Conservation (phyloP, 192 early-diverging fungal genomes). For the Dissophora ornata region DNA sequence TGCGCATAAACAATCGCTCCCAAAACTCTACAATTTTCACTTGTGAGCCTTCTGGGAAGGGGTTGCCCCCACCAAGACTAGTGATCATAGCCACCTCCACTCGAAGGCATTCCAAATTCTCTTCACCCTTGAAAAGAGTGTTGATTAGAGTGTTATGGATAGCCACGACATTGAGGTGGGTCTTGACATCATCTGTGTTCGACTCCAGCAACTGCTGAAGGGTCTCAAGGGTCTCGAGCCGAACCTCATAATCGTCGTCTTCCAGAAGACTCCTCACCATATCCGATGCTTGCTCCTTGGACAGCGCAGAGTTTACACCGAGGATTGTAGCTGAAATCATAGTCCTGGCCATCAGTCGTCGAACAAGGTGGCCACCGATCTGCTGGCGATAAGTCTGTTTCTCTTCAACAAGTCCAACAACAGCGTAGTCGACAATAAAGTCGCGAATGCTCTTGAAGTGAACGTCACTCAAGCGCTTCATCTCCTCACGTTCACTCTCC, state of each 20-base stretch:
- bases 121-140: conserved; percentile 56
- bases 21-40: conserved; percentile 55
- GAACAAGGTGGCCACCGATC: conserved; percentile 57
- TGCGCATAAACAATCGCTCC: conserved; percentile 53
- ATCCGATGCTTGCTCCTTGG: conserved; percentile 11
- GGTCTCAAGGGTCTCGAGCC: conserved; percentile 62
- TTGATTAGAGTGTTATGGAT: conserved; percentile 54
- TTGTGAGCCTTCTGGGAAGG: conserved; percentile 28
- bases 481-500: conserved; percentile 47
- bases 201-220: conserved; percentile 32
- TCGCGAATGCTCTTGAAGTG: conserved; percentile 52
- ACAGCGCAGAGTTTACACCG: conserved; percentile 21
- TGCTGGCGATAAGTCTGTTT: conserved; percentile 38
- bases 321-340: conserved; percentile 37
- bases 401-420: conserved; percentile 37
- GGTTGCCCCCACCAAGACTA: conserved; percentile 17
- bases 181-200: neutral
- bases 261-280: conserved; percentile 56
- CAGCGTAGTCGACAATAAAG: conserved; percentile 40
- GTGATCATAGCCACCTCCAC: conserved; percentile 59
- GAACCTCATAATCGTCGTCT: conserved; percentile 75
- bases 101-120: conserved; percentile 58
- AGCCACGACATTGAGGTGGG: conserved; percentile 1
- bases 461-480: conserved; percentile 29
- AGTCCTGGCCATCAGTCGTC: conserved; percentile 53